Evolutionary conservation across 176 grass and related monocot genomes (phyloP), one percentile per base, ranked within the genome.

Genomic region (Oryza rufipogon): DNA sequence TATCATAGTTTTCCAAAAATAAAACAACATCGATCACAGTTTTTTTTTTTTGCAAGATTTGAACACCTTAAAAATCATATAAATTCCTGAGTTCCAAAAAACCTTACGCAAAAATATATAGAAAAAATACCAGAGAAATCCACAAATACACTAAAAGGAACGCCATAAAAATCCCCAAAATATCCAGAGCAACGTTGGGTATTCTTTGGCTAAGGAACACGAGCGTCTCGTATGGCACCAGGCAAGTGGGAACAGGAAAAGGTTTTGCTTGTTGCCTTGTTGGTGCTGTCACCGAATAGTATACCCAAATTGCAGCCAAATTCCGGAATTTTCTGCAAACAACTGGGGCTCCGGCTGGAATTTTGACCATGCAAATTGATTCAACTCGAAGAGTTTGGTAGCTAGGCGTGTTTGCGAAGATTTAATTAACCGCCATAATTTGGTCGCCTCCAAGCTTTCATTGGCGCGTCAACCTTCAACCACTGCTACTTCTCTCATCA

Each of bases 391-490:
- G 66, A 52, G 66, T 52, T 67, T 58, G 54, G 54, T 58, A 2
- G 45, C 42, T 25, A 58, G 11, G 54, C 36, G 44, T 54, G 32
- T 54, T 12, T 52, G 61, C n/a, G 45, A 81, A 61, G 46, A 10
- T 46, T 36, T 48, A 34, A 41, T 81, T 65, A 47, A 19, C 64
- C 42, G 15, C 13, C 23, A 19, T 33, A 58, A 30, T 67, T 56
- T 86, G 25, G 67, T 78, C 23, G 48, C 44, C 25, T 52, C 42
- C 7, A 66, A 49, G n/a, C 45, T 36, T 17, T 41, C 28, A 65
- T 60, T 74, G 52, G 8, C 32, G 48, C 58, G 52, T 71, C 83
- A 89, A 72, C 67, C 83, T 68, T 90, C 88, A 86, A 77, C 88
- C 0, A 38, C 80, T 2, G 6, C 87, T 61, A 7, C 7, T 61